phyloP scores from a whole-genome alignment of 1,284 basidiomycete species.

The Leccinum fallax region DNA sequence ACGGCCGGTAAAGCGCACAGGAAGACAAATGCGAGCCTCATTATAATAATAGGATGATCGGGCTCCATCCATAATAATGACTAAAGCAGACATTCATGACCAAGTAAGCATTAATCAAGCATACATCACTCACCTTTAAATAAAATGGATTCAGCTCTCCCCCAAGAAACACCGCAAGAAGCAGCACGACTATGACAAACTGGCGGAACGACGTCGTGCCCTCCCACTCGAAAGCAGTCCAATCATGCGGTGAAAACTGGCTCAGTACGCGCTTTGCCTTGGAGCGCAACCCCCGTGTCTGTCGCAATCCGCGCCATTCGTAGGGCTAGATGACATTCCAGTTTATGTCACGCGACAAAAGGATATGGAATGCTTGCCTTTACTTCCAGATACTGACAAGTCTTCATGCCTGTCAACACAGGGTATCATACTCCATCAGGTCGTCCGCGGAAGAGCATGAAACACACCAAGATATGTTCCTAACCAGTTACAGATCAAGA shows the following conservation, averaged over 20 bases:
- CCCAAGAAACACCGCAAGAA: conserved; percentile 78
- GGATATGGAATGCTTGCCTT: conserved; percentile 48
- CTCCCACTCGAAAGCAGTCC: conserved; percentile 86
- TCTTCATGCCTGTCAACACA: conserved; percentile 68
- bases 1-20: conserved; percentile 81
- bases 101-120: conserved; percentile 6
- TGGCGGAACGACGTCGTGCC: conserved; percentile 76
- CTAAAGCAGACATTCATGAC: conserved; percentile 37
- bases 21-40: conserved; percentile 74
- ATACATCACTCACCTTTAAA: conserved; percentile 57
- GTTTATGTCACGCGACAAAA: conserved; percentile 1
- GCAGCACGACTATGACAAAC: conserved; percentile 71
- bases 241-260: conserved; percentile 85
- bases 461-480: conserved; percentile 73
- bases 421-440: conserved; percentile 9
- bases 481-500: conserved; percentile 83
- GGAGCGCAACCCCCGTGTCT: conserved; percentile 71
- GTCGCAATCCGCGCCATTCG: conserved; percentile 80
- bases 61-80: conserved; percentile 85
- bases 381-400: conserved; percentile 82
- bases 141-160: conserved; percentile 86
- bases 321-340: conserved; percentile 56
- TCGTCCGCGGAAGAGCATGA: conserved; percentile 8
- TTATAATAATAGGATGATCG: conserved; percentile 79
- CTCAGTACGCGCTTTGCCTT: conserved; percentile 77